Evolutionary conservation across 2,329 filamentous ascomycete genomes (phyloP), one percentile per base, ranked within the genome.

Genomic region (Cladophialophora immunda): DNA sequence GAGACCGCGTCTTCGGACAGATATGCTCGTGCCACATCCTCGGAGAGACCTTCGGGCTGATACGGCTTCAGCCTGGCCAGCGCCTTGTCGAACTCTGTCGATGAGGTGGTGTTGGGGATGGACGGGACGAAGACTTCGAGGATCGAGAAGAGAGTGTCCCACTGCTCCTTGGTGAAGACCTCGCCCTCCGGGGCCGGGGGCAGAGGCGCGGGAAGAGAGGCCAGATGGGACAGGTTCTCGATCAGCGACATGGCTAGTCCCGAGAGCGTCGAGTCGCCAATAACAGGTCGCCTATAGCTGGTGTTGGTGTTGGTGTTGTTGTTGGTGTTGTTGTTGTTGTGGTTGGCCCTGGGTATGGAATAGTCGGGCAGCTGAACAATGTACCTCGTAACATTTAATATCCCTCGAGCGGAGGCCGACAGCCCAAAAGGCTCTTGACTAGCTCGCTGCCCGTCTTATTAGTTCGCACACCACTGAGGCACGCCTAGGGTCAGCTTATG

Each of bases 41-140:
- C 74, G 0, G 77, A 73, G 17, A 79, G 77, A 11, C 72, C 73
- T 36, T 78, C 75, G 55, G 64, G 76, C 67, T 74, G 73, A 36
- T 77, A 70, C 4, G 63, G 67, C 55, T 68, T 69, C 36, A 81
- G 61, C 4, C 69, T 73, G 32, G 70, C 27, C 11, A 73, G 36
- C 1, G 62, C 64, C 19, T 57, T 27, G 4, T 66, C 54, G 11
- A 62, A 27, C 30, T 66, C 59, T 29, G 53, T 19, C 5, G 56
- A n/a, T 54, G 77, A 76, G 7, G 77, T 75, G 0, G 73, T 75
- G 3, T 76, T 75, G 2, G 81, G 78, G 65, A 89, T 79, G 1
- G 84, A 80, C 0, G 87, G 86, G 22, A 89, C 78, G 57, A 89
- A 77, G 1, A 86, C 81, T 68, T 89, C 87, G 8, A 84, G 80